phyloP scores from a whole-genome alignment of 192 early-diverging fungal genomes.

The Coemansia sp. region DNA sequence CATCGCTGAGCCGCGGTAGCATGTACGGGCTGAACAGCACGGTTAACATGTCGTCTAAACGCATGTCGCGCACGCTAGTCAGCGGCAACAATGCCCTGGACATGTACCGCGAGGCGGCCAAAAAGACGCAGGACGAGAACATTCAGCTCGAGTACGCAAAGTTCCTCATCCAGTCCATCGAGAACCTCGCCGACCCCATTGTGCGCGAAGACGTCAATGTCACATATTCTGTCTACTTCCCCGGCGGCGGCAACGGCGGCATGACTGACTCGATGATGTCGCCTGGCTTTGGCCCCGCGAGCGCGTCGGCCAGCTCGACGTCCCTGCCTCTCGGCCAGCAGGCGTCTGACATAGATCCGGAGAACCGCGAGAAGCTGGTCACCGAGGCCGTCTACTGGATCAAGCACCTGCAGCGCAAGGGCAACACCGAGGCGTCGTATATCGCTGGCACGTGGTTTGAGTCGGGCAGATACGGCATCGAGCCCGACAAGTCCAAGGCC shows the following conservation, averaged over 20 bases:
- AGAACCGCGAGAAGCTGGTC: conserved; percentile 52
- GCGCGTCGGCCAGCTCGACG: conserved; percentile 37
- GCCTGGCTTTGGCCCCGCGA: conserved; percentile 11
- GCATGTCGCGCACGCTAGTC: conserved; percentile 53
- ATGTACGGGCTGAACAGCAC: conserved; percentile 37
- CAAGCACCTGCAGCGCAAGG: conserved; percentile 65
- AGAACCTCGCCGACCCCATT: conserved; percentile 50
- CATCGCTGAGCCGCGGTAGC: conserved; percentile 48
- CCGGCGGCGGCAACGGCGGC: conserved; percentile 25
- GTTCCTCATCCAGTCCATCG: conserved; percentile 71
- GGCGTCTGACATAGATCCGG: conserved; percentile 42
- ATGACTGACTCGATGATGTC: conserved; percentile 1
- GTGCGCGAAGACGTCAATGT: conserved; percentile 51
- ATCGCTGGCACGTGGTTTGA: conserved; percentile 75
- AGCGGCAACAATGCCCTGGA: conserved; percentile 56
- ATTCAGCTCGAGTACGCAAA: conserved; percentile 77
- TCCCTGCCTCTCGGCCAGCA: conserved; percentile 52
- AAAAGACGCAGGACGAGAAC: conserved; percentile 70
- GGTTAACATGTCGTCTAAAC: conserved; percentile 24
- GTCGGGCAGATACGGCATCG: conserved; percentile 58
- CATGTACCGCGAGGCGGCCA: conserved; percentile 75
- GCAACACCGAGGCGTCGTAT: conserved; percentile 71
- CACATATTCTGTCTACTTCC: conserved; percentile 53
- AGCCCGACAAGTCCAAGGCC: conserved; percentile 66
- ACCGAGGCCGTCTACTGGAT: conserved; percentile 75